These are phyloP conservation scores for Trametes pubescens DNA, from an alignment of 1,284 basidiomycete species.

Conservation along the genomic window DNA sequence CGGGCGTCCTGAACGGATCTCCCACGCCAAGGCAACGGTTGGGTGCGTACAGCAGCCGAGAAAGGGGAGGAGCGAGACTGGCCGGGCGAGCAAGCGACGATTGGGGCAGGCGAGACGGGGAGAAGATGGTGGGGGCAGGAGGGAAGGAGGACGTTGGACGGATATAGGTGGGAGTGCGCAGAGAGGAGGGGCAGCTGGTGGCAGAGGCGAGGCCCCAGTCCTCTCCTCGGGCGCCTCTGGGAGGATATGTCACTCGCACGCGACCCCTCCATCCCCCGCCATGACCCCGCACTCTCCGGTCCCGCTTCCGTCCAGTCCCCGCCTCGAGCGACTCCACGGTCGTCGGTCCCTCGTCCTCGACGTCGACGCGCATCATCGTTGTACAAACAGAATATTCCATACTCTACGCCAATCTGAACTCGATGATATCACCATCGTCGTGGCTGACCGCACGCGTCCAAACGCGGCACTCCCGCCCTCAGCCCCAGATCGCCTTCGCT, in stretches of 20 bases:
- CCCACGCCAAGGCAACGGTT: constrained; percentile 40
- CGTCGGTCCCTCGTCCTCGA: background rate
- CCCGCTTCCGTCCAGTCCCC: constrained; percentile 11
- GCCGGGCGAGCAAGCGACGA: constrained; percentile 11
- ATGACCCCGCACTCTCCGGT: background rate
- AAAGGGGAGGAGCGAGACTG: background rate
- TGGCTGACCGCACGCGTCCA: background rate
- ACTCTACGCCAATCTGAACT: background rate
- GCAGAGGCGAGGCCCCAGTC: constrained; percentile 8
- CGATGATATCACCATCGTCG: constrained; percentile 15
- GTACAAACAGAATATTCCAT: constrained; percentile 2
- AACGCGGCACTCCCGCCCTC: constrained; percentile 2
- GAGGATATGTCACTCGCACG: background rate
- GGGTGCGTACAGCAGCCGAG: constrained; percentile 8
- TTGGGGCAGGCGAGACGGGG: constrained; percentile 10
- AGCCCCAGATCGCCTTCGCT: constrained; percentile 59
- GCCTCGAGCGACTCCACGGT: background rate
- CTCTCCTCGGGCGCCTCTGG: background rate
- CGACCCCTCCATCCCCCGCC: constrained; percentile 1
- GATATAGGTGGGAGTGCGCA: constrained; percentile 8
- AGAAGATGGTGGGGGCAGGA: constrained; percentile 21
- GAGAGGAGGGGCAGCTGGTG: background rate
- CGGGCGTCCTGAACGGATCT: constrained; percentile 32
- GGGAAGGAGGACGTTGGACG: constrained; percentile 9
- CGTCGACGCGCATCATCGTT: background rate